These are phyloP conservation scores for Melaleuca quinquenervia DNA, from an alignment of 345 rosid species.

Conservation along the genomic window DNA sequence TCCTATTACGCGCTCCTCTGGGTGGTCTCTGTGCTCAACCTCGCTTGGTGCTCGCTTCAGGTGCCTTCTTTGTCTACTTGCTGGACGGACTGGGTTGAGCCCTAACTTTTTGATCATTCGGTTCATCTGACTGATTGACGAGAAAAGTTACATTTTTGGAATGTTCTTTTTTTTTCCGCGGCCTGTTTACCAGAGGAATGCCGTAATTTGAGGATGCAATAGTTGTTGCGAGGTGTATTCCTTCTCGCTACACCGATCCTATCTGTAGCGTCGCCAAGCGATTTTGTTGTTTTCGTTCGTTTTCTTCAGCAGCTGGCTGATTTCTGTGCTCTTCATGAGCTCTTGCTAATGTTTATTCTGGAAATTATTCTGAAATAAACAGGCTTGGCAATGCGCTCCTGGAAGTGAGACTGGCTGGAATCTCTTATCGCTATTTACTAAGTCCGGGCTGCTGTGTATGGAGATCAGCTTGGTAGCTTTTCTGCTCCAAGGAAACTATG, in stretches of 20 bases:
- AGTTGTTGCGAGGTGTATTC: not conserved
- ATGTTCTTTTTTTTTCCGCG: not conserved
- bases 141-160: not conserved
- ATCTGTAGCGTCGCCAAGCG: not conserved
- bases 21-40: conserved; percentile 35
- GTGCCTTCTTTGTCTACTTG: not conserved
- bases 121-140: not conserved
- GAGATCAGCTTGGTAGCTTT: conserved; percentile 95
- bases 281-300: not conserved
- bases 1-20: conserved; percentile 46
- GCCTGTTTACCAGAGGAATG: not conserved
- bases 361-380: not conserved
- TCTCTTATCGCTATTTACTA: conserved; percentile 58
- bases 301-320: not conserved
- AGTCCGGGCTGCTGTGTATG: conserved; percentile 76
- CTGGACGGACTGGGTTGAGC: not conserved
- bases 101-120: not conserved
- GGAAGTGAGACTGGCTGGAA: conserved; percentile 74
- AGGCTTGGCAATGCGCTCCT: conserved; percentile 85
- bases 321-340: not conserved
- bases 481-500: conserved; percentile 76
- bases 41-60: conserved; percentile 55
- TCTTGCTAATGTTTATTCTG: not conserved
- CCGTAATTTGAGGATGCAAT: not conserved
- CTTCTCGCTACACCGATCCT: not conserved